phyloP scores from a whole-genome alignment of 768 basidiomycete genomes.

The Macrolepiota dolichaula region DNA sequence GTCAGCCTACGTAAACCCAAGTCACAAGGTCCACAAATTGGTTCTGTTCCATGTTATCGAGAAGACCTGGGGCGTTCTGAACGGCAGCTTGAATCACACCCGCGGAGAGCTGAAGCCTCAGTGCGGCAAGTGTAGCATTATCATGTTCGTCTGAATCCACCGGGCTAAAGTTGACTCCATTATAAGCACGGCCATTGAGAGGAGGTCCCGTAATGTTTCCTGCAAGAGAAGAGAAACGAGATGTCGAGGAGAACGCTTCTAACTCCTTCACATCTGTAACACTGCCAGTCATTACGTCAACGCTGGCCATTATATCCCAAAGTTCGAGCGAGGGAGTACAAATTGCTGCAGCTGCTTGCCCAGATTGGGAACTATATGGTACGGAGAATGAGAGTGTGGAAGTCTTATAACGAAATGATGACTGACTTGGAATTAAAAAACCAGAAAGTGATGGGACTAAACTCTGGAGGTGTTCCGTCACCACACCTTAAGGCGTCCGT shows the following conservation, averaged over 20 bases:
- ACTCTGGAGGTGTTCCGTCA: slow-evolving; percentile 26
- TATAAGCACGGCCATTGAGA: slow-evolving; percentile 46
- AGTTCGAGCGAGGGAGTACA: slow-evolving; percentile 44
- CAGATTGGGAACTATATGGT: slow-evolving; percentile 23
- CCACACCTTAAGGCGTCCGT: slow-evolving; percentile 26
- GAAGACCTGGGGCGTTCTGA: slow-evolving; percentile 34
- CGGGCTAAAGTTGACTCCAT: slow-evolving; percentile 49
- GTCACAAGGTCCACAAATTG: slow-evolving; percentile 34
- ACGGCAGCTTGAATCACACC: slow-evolving; percentile 46
- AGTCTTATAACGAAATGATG: not conserved
- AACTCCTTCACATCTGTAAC: slow-evolving; percentile 39
- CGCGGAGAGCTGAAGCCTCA: slow-evolving; percentile 45
- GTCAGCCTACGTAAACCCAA: slow-evolving; percentile 45
- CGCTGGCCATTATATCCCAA: slow-evolving; percentile 40
- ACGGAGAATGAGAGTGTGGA: not conserved
- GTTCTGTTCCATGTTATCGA: slow-evolving; percentile 32
- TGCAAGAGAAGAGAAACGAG: slow-evolving; percentile 36
- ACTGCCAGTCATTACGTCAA: slow-evolving; percentile 43
- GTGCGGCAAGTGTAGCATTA: slow-evolving; percentile 35
- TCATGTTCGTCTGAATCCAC: slow-evolving; percentile 37
- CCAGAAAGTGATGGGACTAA: slow-evolving; percentile 56
- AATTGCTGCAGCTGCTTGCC: slow-evolving; percentile 40
- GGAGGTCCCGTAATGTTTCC: slow-evolving; percentile 44
- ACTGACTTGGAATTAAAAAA: slow-evolving; percentile 43
- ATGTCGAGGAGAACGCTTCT: slow-evolving; percentile 31